Evolutionary conservation across 2,329 filamentous ascomycete species (phyloP).

Genomic region (Beauveria asiatica): DNA sequence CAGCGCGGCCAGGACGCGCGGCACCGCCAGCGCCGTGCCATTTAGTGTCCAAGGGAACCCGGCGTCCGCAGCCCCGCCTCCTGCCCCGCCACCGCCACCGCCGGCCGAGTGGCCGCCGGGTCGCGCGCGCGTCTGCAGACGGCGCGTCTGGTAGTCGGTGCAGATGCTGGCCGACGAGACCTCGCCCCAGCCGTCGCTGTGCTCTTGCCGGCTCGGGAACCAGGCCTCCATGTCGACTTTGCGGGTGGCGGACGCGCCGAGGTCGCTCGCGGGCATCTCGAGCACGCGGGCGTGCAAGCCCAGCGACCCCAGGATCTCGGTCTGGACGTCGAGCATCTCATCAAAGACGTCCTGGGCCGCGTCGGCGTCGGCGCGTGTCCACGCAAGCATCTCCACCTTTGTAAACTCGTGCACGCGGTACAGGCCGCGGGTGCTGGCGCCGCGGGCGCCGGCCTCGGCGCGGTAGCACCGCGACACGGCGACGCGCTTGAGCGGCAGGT

Average conservation of each 20-base stretch:
- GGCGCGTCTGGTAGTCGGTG: slow-evolving; percentile 85
- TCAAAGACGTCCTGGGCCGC: slow-evolving; percentile 57
- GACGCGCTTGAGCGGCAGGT: slow-evolving; percentile 70
- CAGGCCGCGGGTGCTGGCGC: slow-evolving; percentile 83
- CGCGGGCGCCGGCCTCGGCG: slow-evolving; percentile 85
- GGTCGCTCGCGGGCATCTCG: slow-evolving; percentile 83
- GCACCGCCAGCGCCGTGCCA: slow-evolving; percentile 86
- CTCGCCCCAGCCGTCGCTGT: slow-evolving; percentile 70
- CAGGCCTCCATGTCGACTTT: slow-evolving; percentile 93
- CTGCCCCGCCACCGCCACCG: slow-evolving; percentile 26
- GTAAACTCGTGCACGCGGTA: slow-evolving; percentile 98
- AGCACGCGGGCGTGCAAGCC: slow-evolving; percentile 80
- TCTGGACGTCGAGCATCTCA: slow-evolving; percentile 82
- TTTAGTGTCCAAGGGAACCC: slow-evolving; percentile 86
- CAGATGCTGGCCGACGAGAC: slow-evolving; percentile 86
- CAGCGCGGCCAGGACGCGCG: slow-evolving; percentile 78
- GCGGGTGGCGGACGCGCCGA: slow-evolving; percentile 77
- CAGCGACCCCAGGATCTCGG: slow-evolving; percentile 68
- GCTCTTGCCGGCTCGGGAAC: slow-evolving; percentile 69
- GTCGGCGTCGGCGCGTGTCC: slow-evolving; percentile 54
- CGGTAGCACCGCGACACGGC: slow-evolving; percentile 90
- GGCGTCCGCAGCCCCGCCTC: slow-evolving; percentile 31
- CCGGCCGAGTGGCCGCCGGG: slow-evolving; percentile 32
- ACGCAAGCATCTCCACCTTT: slow-evolving; percentile 96
- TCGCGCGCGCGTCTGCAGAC: slow-evolving; percentile 68